Evolutionary conservation across 331 rosid species (phyloP), one percentile per base, ranked within the genome.

Genomic region (Telfairia occidentalis): DNA sequence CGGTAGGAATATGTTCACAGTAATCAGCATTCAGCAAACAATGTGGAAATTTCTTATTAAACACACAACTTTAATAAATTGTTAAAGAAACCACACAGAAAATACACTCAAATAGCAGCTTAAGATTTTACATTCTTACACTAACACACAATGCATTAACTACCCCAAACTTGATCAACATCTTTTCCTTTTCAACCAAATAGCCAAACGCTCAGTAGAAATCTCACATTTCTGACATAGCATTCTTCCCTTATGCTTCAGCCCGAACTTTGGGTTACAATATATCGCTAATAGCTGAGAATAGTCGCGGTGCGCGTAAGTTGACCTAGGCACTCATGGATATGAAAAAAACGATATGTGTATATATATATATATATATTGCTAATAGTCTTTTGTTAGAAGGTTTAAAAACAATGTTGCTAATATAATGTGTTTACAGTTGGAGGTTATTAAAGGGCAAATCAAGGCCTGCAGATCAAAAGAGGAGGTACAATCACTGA

Each of bases 401-500:
- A 15, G 16, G 49, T 16, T 43, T n/a, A 15, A 37, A 19, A 9
- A 9, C 32, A 40, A 5, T 21, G 21, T 30, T 3, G 52, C 71
- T 35, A 19, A 57, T 37, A 2, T 40, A 10, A 16, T 78, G 64
- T 80, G 30, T 77, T 71, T 80, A 77, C 77, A 93, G 98, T 86
- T 94, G 87, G 90, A 91, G 87, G 82, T 80, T 78, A 32, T 94
- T 66, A 94, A 94, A 83, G 80, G 88, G 61, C 87, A 89, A 83
- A 85, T 91, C 73, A 88, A 88, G 86, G 85, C 83, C 65, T 77
- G 96, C 77, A 81, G 69, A 55, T 85, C 95, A 78, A 72, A 86
- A 65, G 96, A 91, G 58, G 97, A 94, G 84, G 89, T 74, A 45
- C 92, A 87, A 32, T 78, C 96, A n/a, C 92, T 94, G 19, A 88